These are phyloP conservation scores for Geranium rotundifolium DNA, from an alignment of 345 rosid species.

Conservation along the genomic window DNA sequence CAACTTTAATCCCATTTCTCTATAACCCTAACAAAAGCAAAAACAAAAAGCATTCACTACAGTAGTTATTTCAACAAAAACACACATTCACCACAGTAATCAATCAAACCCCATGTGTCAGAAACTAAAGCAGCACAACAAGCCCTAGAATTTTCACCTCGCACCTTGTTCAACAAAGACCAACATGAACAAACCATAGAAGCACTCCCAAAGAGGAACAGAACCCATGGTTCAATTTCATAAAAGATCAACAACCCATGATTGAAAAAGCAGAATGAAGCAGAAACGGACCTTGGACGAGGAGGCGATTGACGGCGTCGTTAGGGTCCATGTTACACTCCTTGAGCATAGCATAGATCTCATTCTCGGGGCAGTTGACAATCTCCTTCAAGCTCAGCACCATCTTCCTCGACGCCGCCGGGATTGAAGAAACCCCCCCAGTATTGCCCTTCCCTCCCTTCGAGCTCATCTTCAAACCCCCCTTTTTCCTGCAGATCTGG, in stretches of 20 bases:
- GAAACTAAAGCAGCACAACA: too few relatives aligned
- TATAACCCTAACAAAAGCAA: too few relatives aligned
- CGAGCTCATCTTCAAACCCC: constrained; percentile 25
- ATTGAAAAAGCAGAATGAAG: background rate
- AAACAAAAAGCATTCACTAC: too few relatives aligned
- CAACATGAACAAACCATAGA: too few relatives aligned
- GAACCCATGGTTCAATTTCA: background rate
- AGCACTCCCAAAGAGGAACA: background rate
- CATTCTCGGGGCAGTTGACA: constrained; percentile 76
- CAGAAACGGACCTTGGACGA: constrained; percentile 61
- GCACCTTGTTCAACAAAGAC: too few relatives aligned
- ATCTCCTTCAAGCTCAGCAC: constrained; percentile 93
- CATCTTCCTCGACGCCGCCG: constrained; percentile 66
- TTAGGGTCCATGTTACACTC: constrained; percentile 99
- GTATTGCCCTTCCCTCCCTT: constrained; percentile 31
- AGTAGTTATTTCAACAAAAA: too few relatives aligned
- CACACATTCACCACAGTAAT: too few relatives aligned
- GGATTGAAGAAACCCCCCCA: constrained; percentile 60
- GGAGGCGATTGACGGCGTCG: constrained; percentile 91
- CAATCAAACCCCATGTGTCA: too few relatives aligned
- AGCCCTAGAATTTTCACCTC: too few relatives aligned
- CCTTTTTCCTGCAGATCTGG: too few relatives aligned
- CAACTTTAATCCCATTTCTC: too few relatives aligned
- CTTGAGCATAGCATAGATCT: constrained; percentile 93
- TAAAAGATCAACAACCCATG: constrained; percentile 1